These are phyloP conservation scores for Yamadazyma triangularis DNA, from an alignment of 1,139 yeast genomes.

Conservation along the genomic window DNA sequence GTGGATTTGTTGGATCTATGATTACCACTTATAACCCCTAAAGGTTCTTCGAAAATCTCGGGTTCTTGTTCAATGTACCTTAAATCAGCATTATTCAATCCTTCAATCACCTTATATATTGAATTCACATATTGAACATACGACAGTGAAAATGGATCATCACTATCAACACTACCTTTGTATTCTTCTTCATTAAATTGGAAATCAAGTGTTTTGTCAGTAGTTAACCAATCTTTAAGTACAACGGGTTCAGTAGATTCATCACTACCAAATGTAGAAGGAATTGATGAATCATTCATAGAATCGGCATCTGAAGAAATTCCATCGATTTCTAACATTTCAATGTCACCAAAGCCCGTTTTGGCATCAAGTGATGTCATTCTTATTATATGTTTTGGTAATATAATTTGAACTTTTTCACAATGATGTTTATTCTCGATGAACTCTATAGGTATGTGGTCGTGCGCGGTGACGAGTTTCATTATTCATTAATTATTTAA, in stretches of 20 bases:
- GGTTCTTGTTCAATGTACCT: slow-evolving; percentile 16
- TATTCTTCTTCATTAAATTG: slow-evolving; percentile 26
- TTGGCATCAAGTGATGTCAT: too few species aligned
- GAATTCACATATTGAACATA: slow-evolving; percentile 28
- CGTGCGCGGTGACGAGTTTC: neutral
- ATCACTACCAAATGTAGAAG: slow-evolving; percentile 9
- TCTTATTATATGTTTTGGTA: too few species aligned
- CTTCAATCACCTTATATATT: slow-evolving; percentile 31
- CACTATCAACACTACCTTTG: slow-evolving; percentile 18
- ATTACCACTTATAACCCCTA: slow-evolving; percentile 30
- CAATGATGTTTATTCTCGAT: too few species aligned
- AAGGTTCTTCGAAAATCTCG: slow-evolving; percentile 18
- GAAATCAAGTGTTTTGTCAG: slow-evolving; percentile 24
- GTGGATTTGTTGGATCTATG: slow-evolving; percentile 8
- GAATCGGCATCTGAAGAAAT: slow-evolving; percentile 31
- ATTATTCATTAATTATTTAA: too few species aligned
- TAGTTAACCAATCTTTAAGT: slow-evolving; percentile 35
- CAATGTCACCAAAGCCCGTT: slow-evolving; percentile 35
- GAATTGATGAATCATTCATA: slow-evolving; percentile 18
- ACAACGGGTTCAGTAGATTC: slow-evolving; percentile 14
- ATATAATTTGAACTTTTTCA: too few species aligned
- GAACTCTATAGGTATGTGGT: too few species aligned
- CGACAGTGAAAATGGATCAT: slow-evolving; percentile 15
- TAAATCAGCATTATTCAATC: slow-evolving; percentile 14
- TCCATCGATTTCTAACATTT: slow-evolving; percentile 44